A percentile compares a stretch with the other conserved stretches of the same genome.
Evolutionary conservation across 2,329 filamentous ascomycete genomes (phyloP).

Genomic region (Coccinonectria pachysandricola): DNA sequence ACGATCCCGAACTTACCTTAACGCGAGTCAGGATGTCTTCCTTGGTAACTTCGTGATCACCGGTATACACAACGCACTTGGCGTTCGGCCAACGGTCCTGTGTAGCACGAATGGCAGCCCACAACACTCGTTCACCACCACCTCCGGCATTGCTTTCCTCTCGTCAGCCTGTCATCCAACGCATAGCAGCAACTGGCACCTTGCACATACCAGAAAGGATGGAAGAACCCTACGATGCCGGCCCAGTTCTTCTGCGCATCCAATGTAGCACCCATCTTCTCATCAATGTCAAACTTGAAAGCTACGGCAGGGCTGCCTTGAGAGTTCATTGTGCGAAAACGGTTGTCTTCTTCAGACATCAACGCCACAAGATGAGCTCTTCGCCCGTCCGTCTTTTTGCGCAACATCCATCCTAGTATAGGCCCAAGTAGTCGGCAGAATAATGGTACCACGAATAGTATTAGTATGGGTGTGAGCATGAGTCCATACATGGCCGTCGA

Average conservation of each 20-base stretch:
- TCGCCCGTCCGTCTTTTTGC: constrained; percentile 53
- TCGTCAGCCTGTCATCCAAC: constrained; percentile 5
- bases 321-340: constrained; percentile 24
- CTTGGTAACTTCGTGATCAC: constrained; percentile 83
- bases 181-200: constrained; percentile 1
- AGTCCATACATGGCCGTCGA: constrained; percentile 5
- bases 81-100: constrained; percentile 82
- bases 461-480: constrained; percentile 7
- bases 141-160: constrained; percentile 75
- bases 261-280: constrained; percentile 17
- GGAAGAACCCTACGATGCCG: constrained; percentile 90
- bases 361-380: constrained; percentile 45
- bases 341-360: constrained; percentile 36
- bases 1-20: constrained; percentile 38
- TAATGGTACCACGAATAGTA: constrained; percentile 17
- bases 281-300: constrained; percentile 40
- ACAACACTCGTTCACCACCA: constrained; percentile 89
- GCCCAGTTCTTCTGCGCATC: constrained; percentile 54
- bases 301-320: constrained; percentile 43
- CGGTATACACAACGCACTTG: constrained; percentile 88
- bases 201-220: constrained; percentile 75
- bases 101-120: constrained; percentile 87
- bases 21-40: constrained; percentile 67
- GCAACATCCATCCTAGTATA: constrained; percentile 49
- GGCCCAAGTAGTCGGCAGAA: constrained; percentile 27